These are phyloP conservation scores for Colletotrichum sp. DNA, from an alignment of 2,329 filamentous ascomycete species.

Conservation along the genomic window DNA sequence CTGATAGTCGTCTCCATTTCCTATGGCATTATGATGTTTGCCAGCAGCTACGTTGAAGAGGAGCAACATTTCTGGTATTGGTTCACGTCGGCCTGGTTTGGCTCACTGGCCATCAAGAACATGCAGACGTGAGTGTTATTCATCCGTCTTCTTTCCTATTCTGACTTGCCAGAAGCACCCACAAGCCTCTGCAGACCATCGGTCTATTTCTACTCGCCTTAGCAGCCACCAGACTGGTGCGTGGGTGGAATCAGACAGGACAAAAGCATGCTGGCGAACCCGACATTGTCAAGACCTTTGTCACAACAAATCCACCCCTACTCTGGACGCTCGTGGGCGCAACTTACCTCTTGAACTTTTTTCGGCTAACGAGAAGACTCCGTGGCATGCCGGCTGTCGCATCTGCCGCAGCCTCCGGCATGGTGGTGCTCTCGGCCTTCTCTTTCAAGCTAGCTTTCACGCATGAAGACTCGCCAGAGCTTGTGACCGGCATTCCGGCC, in stretches of 20 bases:
- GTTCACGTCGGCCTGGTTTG: conserved; percentile 74
- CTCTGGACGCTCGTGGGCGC: conserved; percentile 78
- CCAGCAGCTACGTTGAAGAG: conserved; percentile 96
- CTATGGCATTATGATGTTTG: conserved; percentile 94
- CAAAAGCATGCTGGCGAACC: conserved; percentile 93
- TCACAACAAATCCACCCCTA: conserved; percentile 65
- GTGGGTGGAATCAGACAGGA: conserved; percentile 95
- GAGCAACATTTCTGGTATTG: conserved; percentile 99
- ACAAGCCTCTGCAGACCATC: not conserved
- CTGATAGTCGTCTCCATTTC: conserved; percentile 59
- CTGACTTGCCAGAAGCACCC: not conserved
- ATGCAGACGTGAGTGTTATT: conserved; percentile 39
- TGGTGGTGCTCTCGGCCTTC: conserved; percentile 62
- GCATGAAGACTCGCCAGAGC: conserved; percentile 84
- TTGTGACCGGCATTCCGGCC: conserved; percentile 59
- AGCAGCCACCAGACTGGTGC: conserved; percentile 66
- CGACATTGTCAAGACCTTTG: conserved; percentile 79
- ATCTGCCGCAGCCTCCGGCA: conserved; percentile 44
- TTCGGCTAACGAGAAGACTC: conserved; percentile 48
- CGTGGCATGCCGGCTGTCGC: conserved; percentile 45
- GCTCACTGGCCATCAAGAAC: conserved; percentile 55
- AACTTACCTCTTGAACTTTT: conserved; percentile 69
- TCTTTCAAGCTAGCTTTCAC: conserved; percentile 93
- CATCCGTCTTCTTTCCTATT: too few species aligned
- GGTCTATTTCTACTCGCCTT: conserved; percentile 50